Conservation (phyloP, 2,329 filamentous ascomycete genomes). For the Fusarium kyushuense region DNA sequence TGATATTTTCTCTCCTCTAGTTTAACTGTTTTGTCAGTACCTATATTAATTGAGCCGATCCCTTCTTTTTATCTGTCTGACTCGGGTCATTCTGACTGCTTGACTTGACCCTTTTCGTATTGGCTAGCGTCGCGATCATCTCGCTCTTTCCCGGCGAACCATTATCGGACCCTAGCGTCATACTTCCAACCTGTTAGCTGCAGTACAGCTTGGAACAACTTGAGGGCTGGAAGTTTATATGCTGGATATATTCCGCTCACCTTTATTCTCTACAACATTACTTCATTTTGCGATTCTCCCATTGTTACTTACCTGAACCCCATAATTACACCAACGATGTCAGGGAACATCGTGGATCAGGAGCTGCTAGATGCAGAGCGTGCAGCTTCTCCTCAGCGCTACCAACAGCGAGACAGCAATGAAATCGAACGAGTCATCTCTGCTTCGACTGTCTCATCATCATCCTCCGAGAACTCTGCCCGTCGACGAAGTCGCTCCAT, state of each 20-base stretch:
- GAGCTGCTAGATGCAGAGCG: conserved; percentile 66
- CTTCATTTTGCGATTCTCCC: background rate
- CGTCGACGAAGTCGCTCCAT: conserved; percentile 27
- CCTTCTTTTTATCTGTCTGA: conserved; percentile 1
- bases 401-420: conserved; percentile 58
- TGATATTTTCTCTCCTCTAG: background rate
- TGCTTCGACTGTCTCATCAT: conserved; percentile 62
- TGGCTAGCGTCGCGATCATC: conserved; percentile 32
- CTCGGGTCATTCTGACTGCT: background rate
- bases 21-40: too few relatives aligned
- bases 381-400: conserved; percentile 61
- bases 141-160: conserved; percentile 13
- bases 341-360: conserved; percentile 66
- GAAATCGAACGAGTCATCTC: conserved; percentile 72
- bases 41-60: conserved; percentile 6
- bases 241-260: conserved; percentile 13
- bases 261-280: background rate
- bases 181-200: conserved; percentile 19
- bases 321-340: conserved; percentile 47
- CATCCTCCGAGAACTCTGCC: conserved; percentile 56
- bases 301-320: background rate
- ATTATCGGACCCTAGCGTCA: conserved; percentile 40
- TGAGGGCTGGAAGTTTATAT: conserved; percentile 2
- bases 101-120: conserved; percentile 25
- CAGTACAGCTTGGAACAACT: conserved; percentile 15